These are phyloP conservation scores for Coemansia sp. DNA, from an alignment of 192 early-diverging fungal genomes.

Conservation along the genomic window DNA sequence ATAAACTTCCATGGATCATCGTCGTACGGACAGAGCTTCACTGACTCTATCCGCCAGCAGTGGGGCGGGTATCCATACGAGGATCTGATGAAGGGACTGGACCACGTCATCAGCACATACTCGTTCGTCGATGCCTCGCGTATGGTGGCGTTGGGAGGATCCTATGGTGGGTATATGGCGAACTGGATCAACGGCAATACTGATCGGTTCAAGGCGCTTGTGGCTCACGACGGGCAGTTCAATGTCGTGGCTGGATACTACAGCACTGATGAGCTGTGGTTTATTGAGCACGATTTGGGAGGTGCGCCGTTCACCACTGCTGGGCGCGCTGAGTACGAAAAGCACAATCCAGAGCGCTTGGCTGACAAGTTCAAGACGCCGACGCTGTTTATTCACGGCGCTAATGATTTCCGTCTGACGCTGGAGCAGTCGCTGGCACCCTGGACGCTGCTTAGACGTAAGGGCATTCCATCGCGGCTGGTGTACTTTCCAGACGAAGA, in stretches of 20 bases:
- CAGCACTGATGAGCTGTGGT: slow-evolving; percentile 78
- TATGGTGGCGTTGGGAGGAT: slow-evolving; percentile 70
- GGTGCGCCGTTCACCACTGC: slow-evolving; percentile 60
- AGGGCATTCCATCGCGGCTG: slow-evolving; percentile 64
- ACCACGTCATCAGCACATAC: slow-evolving; percentile 56
- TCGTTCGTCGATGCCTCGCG: slow-evolving; percentile 59
- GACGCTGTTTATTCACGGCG: slow-evolving; percentile 76
- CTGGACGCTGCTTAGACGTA: slow-evolving; percentile 75
- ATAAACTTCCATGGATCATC: slow-evolving; percentile 76
- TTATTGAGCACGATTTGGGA: slow-evolving; percentile 72
- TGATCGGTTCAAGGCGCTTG: slow-evolving; percentile 63
- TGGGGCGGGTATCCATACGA: slow-evolving; percentile 75
- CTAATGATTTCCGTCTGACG: slow-evolving; percentile 68
- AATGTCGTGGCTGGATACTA: slow-evolving; percentile 62
- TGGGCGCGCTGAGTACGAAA: slow-evolving; percentile 59
- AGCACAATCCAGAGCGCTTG: slow-evolving; percentile 67
- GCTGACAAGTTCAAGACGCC: slow-evolving; percentile 76
- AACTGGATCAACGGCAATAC: slow-evolving; percentile 87
- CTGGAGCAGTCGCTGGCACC: slow-evolving; percentile 68
- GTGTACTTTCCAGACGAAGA: slow-evolving; percentile 79
- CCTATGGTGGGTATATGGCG: slow-evolving; percentile 81
- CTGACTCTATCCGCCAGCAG: slow-evolving; percentile 64
- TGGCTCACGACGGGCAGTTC: slow-evolving; percentile 79
- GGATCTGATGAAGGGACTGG: slow-evolving; percentile 71
- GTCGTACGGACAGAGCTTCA: slow-evolving; percentile 73